phyloP scores from a whole-genome alignment of 2,329 filamentous ascomycete species.

The Ascochyta viciae-villosae region DNA sequence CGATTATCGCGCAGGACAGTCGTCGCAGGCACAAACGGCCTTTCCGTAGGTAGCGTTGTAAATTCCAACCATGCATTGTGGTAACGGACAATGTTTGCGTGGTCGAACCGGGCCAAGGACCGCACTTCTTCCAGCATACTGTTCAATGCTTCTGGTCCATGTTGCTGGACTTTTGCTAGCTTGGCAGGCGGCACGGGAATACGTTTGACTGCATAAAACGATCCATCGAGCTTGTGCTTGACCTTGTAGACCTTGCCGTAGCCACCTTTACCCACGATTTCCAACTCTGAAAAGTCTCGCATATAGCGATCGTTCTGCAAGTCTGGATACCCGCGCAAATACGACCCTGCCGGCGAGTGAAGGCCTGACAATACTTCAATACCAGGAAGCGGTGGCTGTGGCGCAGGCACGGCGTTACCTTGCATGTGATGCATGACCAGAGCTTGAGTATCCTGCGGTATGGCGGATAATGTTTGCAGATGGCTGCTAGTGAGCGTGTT shows the following conservation, averaged over 20 bases:
- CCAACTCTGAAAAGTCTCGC: slow-evolving; percentile 50
- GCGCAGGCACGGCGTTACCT: slow-evolving; percentile 4
- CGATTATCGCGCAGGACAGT: slow-evolving; percentile 27
- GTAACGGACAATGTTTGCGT: slow-evolving; percentile 72
- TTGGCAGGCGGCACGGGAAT: slow-evolving; percentile 64
- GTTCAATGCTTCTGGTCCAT: slow-evolving; percentile 62
- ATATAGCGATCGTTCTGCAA: slow-evolving; percentile 43
- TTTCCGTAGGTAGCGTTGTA: slow-evolving; percentile 25
- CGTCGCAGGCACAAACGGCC: slow-evolving; percentile 5
- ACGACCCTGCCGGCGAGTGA: slow-evolving; percentile 22
- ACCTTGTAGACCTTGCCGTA: slow-evolving; percentile 71
- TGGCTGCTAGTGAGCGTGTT: slow-evolving; percentile 38
- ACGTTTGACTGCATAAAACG: slow-evolving; percentile 71
- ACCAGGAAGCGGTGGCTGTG: slow-evolving; percentile 21
- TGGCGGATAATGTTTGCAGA: slow-evolving; percentile 29
- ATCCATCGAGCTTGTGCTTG: slow-evolving; percentile 66
- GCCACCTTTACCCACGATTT: slow-evolving; percentile 67
- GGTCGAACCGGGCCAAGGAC: slow-evolving; percentile 67
- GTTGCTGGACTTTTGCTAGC: slow-evolving; percentile 59
- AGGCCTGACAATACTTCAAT: slow-evolving; percentile 26
- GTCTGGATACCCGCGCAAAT: slow-evolving; percentile 38
- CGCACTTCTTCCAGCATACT: slow-evolving; percentile 66
- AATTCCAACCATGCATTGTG: slow-evolving; percentile 70
- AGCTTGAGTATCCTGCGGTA: slow-evolving; percentile 34
- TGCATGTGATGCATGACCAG: slow-evolving; percentile 28